Percentiles rank a stretch among this genome's conserved stretches.
phyloP scores from a whole-genome alignment of 352 stramenopile species.

The Phytophthora pseudosyringae region DNA sequence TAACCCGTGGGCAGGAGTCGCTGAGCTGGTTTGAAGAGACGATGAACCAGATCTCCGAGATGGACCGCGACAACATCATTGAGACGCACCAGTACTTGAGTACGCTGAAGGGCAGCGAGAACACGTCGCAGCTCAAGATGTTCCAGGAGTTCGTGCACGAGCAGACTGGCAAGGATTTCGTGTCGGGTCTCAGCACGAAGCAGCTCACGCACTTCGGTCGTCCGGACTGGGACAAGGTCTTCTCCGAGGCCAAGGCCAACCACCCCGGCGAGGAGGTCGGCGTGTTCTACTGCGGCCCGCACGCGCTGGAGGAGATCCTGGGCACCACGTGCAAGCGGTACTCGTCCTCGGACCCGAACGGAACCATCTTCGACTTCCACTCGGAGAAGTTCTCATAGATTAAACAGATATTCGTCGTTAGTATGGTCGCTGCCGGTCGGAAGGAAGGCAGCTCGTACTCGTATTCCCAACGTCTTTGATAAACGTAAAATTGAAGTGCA shows the following conservation, averaged over 20 bases:
- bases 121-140: slow-evolving; percentile 78
- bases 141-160: slow-evolving; percentile 89
- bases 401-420: slow-evolving; percentile 30
- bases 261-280: slow-evolving; percentile 78
- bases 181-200: slow-evolving; percentile 81
- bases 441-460: slow-evolving; percentile 24
- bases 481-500: slow-evolving; percentile 27
- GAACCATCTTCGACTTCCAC: slow-evolving; percentile 84
- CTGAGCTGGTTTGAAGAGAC: slow-evolving; percentile 87
- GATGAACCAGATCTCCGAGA: slow-evolving; percentile 85
- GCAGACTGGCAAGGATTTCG: slow-evolving; percentile 77
- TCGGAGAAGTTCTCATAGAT: slow-evolving; percentile 84
- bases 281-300: slow-evolving; percentile 89
- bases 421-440: slow-evolving; percentile 21
- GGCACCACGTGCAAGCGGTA: slow-evolving; percentile 74
- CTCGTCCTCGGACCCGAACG: slow-evolving; percentile 55
- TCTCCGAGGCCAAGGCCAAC: slow-evolving; percentile 51
- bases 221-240: slow-evolving; percentile 86
- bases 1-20: slow-evolving; percentile 77
- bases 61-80: slow-evolving; percentile 82
- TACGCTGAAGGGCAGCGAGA: slow-evolving; percentile 77
- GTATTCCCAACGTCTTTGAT: slow-evolving; percentile 16
- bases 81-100: slow-evolving; percentile 88
- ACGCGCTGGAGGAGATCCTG: slow-evolving; percentile 80
- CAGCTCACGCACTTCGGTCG: slow-evolving; percentile 87